phyloP scores from a whole-genome alignment of 805 yeast genomes.

The Lipomyces spencermartinsiae region DNA sequence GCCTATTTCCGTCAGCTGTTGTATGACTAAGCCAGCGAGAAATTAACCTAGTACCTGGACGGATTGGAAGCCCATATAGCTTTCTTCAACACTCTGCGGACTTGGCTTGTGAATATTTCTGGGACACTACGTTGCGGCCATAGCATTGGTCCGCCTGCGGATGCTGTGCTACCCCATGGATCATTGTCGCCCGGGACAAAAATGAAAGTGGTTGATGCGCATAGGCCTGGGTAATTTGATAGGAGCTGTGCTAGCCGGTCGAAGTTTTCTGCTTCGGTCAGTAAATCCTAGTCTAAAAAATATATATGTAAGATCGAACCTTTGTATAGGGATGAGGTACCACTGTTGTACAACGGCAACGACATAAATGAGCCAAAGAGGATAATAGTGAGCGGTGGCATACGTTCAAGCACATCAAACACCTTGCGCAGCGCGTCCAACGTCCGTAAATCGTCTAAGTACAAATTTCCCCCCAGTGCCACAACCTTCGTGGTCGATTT shows the following conservation, averaged over 20 bases:
- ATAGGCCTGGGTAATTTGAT: conserved; percentile 61
- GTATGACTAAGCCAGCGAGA: no score
- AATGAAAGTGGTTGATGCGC: conserved; percentile 61
- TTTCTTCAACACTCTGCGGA: conserved; percentile 62
- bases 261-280: conserved; percentile 54
- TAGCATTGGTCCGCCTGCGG: conserved; percentile 61
- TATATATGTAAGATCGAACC: conserved; percentile 40
- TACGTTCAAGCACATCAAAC: conserved; percentile 60
- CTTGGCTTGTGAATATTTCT: conserved; percentile 67
- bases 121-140: conserved; percentile 85
- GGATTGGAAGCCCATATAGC: conserved; percentile 79
- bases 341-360: conserved; percentile 64
- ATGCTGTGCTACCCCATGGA: conserved; percentile 83
- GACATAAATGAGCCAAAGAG: conserved; percentile 83
- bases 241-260: conserved; percentile 74
- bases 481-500: conserved; percentile 61
- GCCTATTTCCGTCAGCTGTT: conserved; percentile 19
- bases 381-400: conserved; percentile 73
- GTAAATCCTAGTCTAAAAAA: neutral
- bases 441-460: conserved; percentile 63
- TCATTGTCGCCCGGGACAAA: conserved; percentile 91
- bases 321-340: conserved; percentile 58
- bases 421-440: conserved; percentile 71
- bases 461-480: conserved; percentile 76
- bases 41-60: conserved; percentile 48